A percentile compares a stretch with the other conserved stretches of the same genome.
Conservation (phyloP, 2,329 filamentous ascomycete genomes). For the Microdochium nivale region DNA sequence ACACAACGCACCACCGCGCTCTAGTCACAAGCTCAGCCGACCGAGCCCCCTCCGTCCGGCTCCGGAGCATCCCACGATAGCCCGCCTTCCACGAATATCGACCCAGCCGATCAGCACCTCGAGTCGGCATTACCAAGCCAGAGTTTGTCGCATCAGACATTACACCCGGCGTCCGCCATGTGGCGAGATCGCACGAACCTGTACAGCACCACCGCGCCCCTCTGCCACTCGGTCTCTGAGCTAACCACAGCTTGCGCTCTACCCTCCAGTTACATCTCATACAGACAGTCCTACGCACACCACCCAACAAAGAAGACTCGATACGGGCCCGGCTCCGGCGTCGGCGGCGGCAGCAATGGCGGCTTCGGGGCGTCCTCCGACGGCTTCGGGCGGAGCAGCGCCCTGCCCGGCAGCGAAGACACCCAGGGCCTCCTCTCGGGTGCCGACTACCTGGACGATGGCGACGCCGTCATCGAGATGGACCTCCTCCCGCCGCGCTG, state of each 20-base stretch:
- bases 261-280: conserved; percentile 81
- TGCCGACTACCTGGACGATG: conserved; percentile 72
- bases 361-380: conserved; percentile 8
- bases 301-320: conserved; percentile 81
- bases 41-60: too few relatives aligned
- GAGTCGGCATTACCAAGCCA: not conserved
- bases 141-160: not conserved
- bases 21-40: not conserved
- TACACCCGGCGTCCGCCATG: conserved; percentile 57
- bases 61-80: not conserved
- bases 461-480: conserved; percentile 97
- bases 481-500: conserved; percentile 89
- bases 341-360: conserved; percentile 36
- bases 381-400: conserved; percentile 11
- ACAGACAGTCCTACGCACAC: conserved; percentile 96
- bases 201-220: conserved; percentile 41
- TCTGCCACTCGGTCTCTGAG: conserved; percentile 8
- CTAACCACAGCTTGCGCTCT: conserved; percentile 8
- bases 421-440: conserved; percentile 73
- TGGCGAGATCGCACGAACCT: conserved; percentile 99
- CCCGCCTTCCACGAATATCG: not conserved
- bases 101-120: not conserved
- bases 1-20: not conserved
- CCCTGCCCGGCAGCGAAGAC: conserved; percentile 38
- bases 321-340: conserved; percentile 44